A percentile compares a stretch with the other conserved stretches of the same genome.
phyloP scores from a whole-genome alignment of 257 asterid genomes.

The Solanum ahanhuiri region DNA sequence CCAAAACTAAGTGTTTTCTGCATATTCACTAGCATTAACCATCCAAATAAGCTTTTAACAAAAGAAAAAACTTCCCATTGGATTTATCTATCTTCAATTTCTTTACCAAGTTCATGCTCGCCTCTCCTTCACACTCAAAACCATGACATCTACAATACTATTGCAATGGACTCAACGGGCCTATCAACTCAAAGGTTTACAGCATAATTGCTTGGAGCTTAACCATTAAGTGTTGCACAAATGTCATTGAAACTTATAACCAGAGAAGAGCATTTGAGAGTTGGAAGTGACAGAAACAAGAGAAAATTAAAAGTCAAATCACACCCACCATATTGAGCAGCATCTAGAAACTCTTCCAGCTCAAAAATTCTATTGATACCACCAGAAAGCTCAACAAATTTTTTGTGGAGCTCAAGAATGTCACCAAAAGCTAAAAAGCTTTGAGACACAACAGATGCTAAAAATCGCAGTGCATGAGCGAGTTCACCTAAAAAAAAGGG shows the following conservation, averaged over 20 bases:
- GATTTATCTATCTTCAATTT: neutral
- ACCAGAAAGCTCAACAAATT: constrained; percentile 94
- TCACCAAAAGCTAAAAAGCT: constrained; percentile 99
- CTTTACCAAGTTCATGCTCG: neutral
- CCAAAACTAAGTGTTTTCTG: neutral
- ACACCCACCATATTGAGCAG: constrained; percentile 73
- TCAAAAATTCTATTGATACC: constrained; percentile 85
- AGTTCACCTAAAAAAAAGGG: constrained; percentile 61
- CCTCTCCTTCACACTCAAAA: neutral
- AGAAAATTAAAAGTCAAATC: constrained; percentile 4
- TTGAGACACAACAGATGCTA: constrained; percentile 98
- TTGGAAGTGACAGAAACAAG: neutral
- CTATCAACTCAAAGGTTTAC: neutral
- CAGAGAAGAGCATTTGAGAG: neutral
- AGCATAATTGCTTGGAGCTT: neutral
- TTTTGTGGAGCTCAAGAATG: constrained; percentile 90
- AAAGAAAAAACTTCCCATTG: neutral
- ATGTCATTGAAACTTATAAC: neutral
- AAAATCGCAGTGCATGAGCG: constrained; percentile 91
- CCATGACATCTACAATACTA: neutral
- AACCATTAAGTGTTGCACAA: neutral
- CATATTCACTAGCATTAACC: neutral
- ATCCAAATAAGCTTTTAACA: neutral
- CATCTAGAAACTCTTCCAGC: constrained; percentile 86
- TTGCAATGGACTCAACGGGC: neutral